These are phyloP conservation scores for Castanea mollissima DNA, from an alignment of 306 rosid genomes.

Conservation along the genomic window DNA sequence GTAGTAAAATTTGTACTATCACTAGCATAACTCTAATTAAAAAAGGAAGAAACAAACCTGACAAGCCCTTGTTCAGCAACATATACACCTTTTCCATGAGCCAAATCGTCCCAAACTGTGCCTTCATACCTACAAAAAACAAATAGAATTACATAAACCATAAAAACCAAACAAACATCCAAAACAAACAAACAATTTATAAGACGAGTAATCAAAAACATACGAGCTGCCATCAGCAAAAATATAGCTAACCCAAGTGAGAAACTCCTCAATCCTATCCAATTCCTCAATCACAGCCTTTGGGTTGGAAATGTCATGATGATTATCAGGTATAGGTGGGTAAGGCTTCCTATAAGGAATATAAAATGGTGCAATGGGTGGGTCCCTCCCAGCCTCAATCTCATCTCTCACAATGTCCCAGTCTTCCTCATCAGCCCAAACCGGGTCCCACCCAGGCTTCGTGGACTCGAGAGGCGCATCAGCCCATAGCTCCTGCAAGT, in stretches of 20 bases:
- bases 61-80: conserved; percentile 59
- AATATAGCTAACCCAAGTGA: conserved; percentile 87
- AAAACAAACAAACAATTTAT: neutral
- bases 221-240: conserved; percentile 89
- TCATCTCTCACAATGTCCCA: conserved; percentile 47
- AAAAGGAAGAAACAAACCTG: conserved; percentile 54
- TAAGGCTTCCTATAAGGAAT: conserved; percentile 59
- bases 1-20: too few relatives aligned
- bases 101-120: conserved; percentile 95
- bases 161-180: neutral
- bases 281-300: conserved; percentile 67
- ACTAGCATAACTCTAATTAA: too few relatives aligned
- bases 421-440: conserved; percentile 54
- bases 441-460: conserved; percentile 93
- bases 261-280: conserved; percentile 96
- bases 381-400: conserved; percentile 46
- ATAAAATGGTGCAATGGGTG: conserved; percentile 79
- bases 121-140: conserved; percentile 76
- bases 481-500: conserved; percentile 73
- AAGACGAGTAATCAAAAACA: conserved; percentile 16
- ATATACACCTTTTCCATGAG: conserved; percentile 93
- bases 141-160: neutral
- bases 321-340: conserved; percentile 64
- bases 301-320: conserved; percentile 46
- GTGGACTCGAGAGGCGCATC: conserved; percentile 45